Evolutionary conservation across 2,329 filamentous ascomycete genomes (phyloP).

Genomic region (Claviceps quebecensis): DNA sequence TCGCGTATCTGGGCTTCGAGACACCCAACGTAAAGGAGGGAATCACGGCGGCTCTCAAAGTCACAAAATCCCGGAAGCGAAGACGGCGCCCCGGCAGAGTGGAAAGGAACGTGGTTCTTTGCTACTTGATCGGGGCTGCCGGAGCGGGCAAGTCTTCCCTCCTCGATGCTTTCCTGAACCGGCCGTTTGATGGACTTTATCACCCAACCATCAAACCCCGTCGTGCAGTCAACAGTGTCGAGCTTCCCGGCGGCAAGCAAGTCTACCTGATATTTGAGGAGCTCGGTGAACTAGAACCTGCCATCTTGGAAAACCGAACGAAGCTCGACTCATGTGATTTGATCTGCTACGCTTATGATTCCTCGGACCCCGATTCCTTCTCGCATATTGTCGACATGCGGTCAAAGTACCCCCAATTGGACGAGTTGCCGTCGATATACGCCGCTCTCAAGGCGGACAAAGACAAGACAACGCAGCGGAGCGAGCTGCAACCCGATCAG

Average conservation of each 20-base stretch:
- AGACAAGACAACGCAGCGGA: slow-evolving; percentile 92
- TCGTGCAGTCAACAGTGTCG: slow-evolving; percentile 88
- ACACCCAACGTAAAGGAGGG: slow-evolving; percentile 60
- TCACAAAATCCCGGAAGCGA: slow-evolving; percentile 83
- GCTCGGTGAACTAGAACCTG: slow-evolving; percentile 86
- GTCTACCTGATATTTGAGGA: slow-evolving; percentile 94
- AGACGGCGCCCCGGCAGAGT: slow-evolving; percentile 70
- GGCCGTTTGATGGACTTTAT: slow-evolving; percentile 72
- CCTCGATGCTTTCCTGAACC: slow-evolving; percentile 79
- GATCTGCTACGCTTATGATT: slow-evolving; percentile 92
- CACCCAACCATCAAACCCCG: slow-evolving; percentile 90
- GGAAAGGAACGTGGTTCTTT: slow-evolving; percentile 86
- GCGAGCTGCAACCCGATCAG: slow-evolving; percentile 79
- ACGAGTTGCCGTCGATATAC: slow-evolving; percentile 83
- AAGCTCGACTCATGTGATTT: slow-evolving; percentile 90
- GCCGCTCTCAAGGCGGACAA: slow-evolving; percentile 88
- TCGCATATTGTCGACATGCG: slow-evolving; percentile 76
- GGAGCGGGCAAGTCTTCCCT: slow-evolving; percentile 84
- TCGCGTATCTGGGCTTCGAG: slow-evolving; percentile 93
- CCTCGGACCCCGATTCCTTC: slow-evolving; percentile 91
- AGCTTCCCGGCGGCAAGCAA: slow-evolving; percentile 89
- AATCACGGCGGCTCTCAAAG: slow-evolving; percentile 72
- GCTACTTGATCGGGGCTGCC: slow-evolving; percentile 77
- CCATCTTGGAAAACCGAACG: slow-evolving; percentile 79
- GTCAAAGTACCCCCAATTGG: slow-evolving; percentile 65